These are phyloP conservation scores for Fraxinus angustifolia DNA, from an alignment of 305 asterid genomes.

Conservation along the genomic window DNA sequence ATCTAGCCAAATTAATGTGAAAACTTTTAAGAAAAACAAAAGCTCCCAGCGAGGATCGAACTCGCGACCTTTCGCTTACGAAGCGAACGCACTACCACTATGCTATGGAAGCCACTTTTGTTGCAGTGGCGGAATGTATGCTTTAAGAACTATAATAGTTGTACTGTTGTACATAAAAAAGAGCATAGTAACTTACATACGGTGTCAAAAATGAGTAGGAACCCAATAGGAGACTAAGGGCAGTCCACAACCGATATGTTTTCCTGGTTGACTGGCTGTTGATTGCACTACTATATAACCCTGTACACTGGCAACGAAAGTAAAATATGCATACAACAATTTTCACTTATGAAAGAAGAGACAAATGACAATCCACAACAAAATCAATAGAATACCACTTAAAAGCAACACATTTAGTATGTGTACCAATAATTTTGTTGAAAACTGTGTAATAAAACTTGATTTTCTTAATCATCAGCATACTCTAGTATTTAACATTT, in stretches of 20 bases:
- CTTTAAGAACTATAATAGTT: too few species aligned
- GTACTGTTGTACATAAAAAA: too few species aligned
- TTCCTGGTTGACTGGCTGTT: background rate
- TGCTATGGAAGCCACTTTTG: conserved; percentile 41
- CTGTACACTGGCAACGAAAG: background rate
- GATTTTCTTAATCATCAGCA: background rate
- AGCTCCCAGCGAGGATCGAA: conserved; percentile 98
- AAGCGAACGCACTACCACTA: conserved; percentile 99
- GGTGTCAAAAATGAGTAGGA: too few species aligned
- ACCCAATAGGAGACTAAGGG: too few species aligned
- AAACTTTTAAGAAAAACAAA: background rate
- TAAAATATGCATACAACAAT: background rate
- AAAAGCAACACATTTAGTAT: background rate
- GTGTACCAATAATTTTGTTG: background rate
- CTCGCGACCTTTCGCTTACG: conserved; percentile 99
- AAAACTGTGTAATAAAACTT: background rate
- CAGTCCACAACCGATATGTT: background rate
- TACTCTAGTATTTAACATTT: background rate
- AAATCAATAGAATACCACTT: background rate
- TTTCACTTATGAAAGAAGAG: background rate
- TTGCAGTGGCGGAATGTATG: background rate
- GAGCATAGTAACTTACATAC: too few species aligned
- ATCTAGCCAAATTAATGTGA: background rate
- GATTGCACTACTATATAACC: too few species aligned
- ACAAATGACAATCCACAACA: background rate